Evolutionary conservation across 2,329 filamentous ascomycete genomes (phyloP).

Genomic region (Dactylellina leptospora): DNA sequence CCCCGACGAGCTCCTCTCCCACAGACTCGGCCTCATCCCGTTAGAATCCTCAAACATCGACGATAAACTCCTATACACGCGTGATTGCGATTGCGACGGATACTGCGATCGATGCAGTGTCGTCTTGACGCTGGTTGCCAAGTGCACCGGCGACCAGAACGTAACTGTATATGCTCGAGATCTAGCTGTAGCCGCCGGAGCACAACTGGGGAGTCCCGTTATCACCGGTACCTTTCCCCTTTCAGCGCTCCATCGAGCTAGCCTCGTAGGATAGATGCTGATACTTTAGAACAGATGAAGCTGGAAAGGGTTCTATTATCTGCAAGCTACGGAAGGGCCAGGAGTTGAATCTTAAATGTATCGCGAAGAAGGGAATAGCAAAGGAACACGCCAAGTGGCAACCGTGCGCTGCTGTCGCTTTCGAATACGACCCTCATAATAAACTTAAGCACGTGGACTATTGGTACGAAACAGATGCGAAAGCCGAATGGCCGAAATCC

Average conservation of each 20-base stretch:
- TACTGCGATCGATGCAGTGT: slow-evolving; percentile 93
- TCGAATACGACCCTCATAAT: slow-evolving; percentile 98
- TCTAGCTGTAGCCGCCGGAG: slow-evolving; percentile 69
- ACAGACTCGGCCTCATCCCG: slow-evolving; percentile 88
- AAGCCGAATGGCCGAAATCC: slow-evolving; percentile 86
- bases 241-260: too few relatives aligned
- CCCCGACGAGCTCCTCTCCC: slow-evolving; percentile 93
- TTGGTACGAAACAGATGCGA: slow-evolving; percentile 89
- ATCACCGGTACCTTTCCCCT: slow-evolving; percentile 63
- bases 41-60: slow-evolving; percentile 85
- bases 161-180: slow-evolving; percentile 96
- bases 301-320: slow-evolving; percentile 82
- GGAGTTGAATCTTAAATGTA: slow-evolving; percentile 86
- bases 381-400: slow-evolving; percentile 99
- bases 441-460: slow-evolving; percentile 90
- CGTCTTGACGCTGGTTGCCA: slow-evolving; percentile 81
- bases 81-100: slow-evolving; percentile 96
- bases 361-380: slow-evolving; percentile 97
- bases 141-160: slow-evolving; percentile 83
- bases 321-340: slow-evolving; percentile 90
- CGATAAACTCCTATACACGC: slow-evolving; percentile 80
- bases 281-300: slow-evolving; percentile 75
- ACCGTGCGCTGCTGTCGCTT: slow-evolving; percentile 88
- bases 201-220: slow-evolving; percentile 56
- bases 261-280: slow-evolving; percentile 69